phyloP scores from a whole-genome alignment of 1,284 basidiomycete genomes.

The Puccinia triticina region DNA sequence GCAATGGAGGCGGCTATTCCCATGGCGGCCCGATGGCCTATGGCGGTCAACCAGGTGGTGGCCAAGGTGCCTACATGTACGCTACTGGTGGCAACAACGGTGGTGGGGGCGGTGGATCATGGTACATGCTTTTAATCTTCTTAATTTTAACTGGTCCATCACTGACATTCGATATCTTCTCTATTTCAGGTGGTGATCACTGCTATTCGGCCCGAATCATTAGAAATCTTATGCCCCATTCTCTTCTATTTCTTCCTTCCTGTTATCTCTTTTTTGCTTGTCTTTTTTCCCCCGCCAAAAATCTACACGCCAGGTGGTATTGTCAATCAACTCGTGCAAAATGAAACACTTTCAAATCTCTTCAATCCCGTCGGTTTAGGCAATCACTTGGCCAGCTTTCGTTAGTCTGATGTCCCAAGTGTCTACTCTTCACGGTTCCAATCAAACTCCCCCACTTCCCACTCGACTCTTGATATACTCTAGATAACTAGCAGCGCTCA shows the following conservation, averaged over 20 bases:
- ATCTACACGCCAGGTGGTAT: neutral
- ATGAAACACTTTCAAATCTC: conserved; percentile 15
- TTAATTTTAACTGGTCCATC: neutral
- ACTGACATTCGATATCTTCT: neutral
- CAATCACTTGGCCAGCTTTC: conserved; percentile 28
- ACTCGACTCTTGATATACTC: conserved; percentile 29
- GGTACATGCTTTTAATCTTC: conserved; percentile 1
- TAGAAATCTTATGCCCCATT: conserved; percentile 20
- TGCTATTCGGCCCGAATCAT: neutral
- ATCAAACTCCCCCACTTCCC: conserved; percentile 6
- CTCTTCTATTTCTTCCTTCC: neutral
- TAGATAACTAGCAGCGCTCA: conserved; percentile 17
- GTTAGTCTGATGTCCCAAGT: conserved; percentile 15
- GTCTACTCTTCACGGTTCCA: neutral
- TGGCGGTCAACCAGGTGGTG: conserved; percentile 55
- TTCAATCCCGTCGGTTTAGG: neutral
- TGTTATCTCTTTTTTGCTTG: conserved; percentile 26
- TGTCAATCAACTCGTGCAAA: neutral
- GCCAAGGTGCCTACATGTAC: conserved; percentile 54
- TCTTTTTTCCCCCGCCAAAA: neutral
- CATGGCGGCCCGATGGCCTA: conserved; percentile 54
- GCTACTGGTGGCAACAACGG: conserved; percentile 20
- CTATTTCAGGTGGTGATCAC: conserved; percentile 20
- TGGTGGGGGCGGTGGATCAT: conserved; percentile 36
- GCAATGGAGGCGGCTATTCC: conserved; percentile 33